Conservation (phyloP, 1,139 yeast species). For the Blastobotrys indianensis region DNA sequence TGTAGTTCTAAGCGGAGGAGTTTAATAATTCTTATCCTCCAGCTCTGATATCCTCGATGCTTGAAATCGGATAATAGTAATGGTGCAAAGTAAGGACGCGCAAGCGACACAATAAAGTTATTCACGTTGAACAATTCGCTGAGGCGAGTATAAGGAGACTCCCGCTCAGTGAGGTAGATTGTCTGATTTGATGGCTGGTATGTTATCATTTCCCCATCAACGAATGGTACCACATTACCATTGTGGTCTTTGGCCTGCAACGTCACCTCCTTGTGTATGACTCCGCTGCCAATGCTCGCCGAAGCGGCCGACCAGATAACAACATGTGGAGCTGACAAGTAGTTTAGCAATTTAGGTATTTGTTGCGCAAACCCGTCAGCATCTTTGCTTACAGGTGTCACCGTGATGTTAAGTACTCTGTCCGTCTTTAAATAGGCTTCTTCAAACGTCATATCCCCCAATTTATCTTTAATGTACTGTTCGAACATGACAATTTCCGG, state of each 20-base stretch:
- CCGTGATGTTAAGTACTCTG: constrained; percentile 73
- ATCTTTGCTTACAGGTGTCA: constrained; percentile 63
- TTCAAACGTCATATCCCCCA: constrained; percentile 85
- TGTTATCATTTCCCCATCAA: constrained; percentile 22
- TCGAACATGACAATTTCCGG: constrained; percentile 77
- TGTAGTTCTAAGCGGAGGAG: constrained; percentile 63
- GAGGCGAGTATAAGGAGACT: constrained; percentile 76
- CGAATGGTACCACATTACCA: constrained; percentile 31
- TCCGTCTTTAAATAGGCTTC: constrained; percentile 82
- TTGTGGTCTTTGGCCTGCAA: constrained; percentile 59
- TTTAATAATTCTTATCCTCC: constrained; percentile 41
- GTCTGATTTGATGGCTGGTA: constrained; percentile 46
- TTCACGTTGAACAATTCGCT: constrained; percentile 92
- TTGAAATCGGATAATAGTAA: constrained; percentile 75
- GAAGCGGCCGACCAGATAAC: constrained; percentile 76
- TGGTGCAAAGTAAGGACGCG: constrained; percentile 91
- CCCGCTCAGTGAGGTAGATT: constrained; percentile 33
- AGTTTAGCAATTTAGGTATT: constrained; percentile 72
- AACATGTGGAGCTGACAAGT: constrained; percentile 87
- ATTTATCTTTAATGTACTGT: constrained; percentile 67
- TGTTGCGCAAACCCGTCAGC: constrained; percentile 15
- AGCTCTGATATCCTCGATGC: constrained; percentile 48
- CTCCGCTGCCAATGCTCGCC: constrained; percentile 65
- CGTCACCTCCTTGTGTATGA: constrained; percentile 48
- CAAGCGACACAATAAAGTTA: constrained; percentile 81